phyloP scores from a whole-genome alignment of 2,329 filamentous ascomycete genomes.

The Cryphonectria naterciae region DNA sequence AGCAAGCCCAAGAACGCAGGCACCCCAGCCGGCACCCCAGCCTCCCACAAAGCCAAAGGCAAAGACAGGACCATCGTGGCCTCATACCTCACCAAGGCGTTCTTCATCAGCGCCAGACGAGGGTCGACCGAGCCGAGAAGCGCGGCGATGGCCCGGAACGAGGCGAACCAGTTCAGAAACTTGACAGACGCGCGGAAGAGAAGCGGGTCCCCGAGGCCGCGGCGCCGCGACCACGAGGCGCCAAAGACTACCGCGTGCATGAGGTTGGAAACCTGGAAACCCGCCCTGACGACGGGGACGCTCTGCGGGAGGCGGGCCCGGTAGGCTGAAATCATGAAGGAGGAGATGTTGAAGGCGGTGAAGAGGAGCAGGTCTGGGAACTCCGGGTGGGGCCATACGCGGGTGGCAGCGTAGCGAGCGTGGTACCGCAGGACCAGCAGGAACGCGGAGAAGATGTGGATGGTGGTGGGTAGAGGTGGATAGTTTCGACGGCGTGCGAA shows the following conservation, averaged over 20 bases:
- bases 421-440: conserved; percentile 18
- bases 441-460: conserved; percentile 14
- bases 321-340: conserved; percentile 8
- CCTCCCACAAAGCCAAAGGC: conserved; percentile 16
- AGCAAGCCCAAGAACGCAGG: background rate
- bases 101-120: background rate
- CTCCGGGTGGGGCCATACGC: conserved; percentile 20
- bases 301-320: background rate
- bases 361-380: conserved; percentile 17
- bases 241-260: conserved; percentile 12
- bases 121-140: conserved; percentile 1
- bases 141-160: conserved; percentile 1
- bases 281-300: background rate
- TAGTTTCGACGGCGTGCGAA: conserved; percentile 15
- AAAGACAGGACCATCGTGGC: background rate
- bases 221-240: conserved; percentile 13
- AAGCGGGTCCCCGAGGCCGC: background rate
- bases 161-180: conserved; percentile 26
- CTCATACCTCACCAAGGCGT: background rate
- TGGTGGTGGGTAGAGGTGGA: conserved; percentile 8
- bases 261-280: conserved; percentile 16
- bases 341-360: conserved; percentile 16
- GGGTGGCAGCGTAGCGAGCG: conserved; percentile 17
- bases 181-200: conserved; percentile 23
- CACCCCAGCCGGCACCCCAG: conserved; percentile 16